A percentile compares a stretch with the other conserved stretches of the same genome.
Conservation (phyloP, 345 rosid species). For the Brassica rapa region DNA sequence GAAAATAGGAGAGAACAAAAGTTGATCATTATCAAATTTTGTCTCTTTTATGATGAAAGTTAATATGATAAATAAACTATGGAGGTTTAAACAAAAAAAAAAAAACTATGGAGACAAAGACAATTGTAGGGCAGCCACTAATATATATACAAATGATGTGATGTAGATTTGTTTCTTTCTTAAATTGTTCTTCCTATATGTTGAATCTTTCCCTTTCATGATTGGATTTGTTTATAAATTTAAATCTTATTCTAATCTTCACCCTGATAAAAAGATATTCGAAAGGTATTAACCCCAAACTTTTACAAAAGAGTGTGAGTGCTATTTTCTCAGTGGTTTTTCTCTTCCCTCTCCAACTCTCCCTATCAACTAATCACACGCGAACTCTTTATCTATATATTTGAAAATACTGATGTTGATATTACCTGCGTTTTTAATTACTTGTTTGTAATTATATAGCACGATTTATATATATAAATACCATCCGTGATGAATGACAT, state of each 20-base stretch:
- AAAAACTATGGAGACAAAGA: slow-evolving; percentile 34
- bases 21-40: slow-evolving; percentile 34
- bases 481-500: neutral
- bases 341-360: neutral
- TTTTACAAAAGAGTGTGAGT: neutral
- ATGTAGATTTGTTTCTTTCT: slow-evolving; percentile 30
- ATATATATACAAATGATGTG: slow-evolving; percentile 26
- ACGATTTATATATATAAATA: neutral
- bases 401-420: slow-evolving; percentile 12
- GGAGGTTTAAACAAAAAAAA: neutral
- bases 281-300: neutral
- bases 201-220: slow-evolving; percentile 4
- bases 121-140: slow-evolving; percentile 40
- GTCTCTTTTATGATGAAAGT: slow-evolving; percentile 32
- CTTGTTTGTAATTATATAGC: neutral
- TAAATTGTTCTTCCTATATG: slow-evolving; percentile 18
- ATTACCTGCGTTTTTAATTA: neutral
- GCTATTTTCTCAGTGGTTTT: neutral
- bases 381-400: neutral
- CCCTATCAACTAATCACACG: neutral
- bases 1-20: slow-evolving; percentile 28
- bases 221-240: slow-evolving; percentile 15
- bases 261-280: slow-evolving; percentile 5
- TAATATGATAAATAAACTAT: slow-evolving; percentile 15
- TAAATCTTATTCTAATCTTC: neutral